Base-by-base conservation (phyloP, 495 filamentous ascomycete species). In the Aspergillus baeticus region DNA sequence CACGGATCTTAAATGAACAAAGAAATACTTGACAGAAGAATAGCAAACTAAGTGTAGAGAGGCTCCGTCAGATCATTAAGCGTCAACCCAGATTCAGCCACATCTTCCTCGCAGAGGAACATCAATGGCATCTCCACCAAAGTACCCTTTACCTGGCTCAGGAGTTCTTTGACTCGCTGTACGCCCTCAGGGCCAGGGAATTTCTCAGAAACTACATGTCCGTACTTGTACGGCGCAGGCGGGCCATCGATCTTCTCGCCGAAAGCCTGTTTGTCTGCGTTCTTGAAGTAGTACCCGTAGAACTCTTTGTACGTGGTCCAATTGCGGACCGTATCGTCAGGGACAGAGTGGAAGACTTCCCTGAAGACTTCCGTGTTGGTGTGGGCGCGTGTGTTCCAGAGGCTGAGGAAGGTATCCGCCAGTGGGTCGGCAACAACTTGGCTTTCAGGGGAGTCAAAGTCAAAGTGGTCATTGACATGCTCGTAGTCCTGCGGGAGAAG, bases 41-140 rank as follows among this genome's bases (percentile, higher is more conserved):
- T 55, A 20, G 5, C n/a, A 14, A 11, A 49, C 69, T 60, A 96
- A 11, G 91, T 96, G 69, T 95, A 96, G 39, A 96, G 73, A 59
- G 87, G 87, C 69, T 91, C 85, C 17, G 91, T 96, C 62, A 95
- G 75, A 8, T 80, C 81, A 76, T 96, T 94, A 72, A 95, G 70
- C 39, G 80, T 79, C 65, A 96, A 51, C 4, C 93, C 93, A 58
- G 91, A 84, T 78, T 92, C 85, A 5, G 92, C 93, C 67, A 98
- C 82, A 73, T 96, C 91, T 69, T 90, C 83, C 22, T 91, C 89
- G 62, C 86, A 86, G 68, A 98, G 71, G 71, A 98, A 98, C 59
- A 89, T 77, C 62, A 98, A 74, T 47, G 92, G 91, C 93, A 96
- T 96, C 77, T 96, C 88, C 20, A 96, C 91, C 39, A 96, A 65